Evolutionary conservation across 176 grass and related monocot genomes (phyloP).

Genomic region (Neostapfia colusana): DNA sequence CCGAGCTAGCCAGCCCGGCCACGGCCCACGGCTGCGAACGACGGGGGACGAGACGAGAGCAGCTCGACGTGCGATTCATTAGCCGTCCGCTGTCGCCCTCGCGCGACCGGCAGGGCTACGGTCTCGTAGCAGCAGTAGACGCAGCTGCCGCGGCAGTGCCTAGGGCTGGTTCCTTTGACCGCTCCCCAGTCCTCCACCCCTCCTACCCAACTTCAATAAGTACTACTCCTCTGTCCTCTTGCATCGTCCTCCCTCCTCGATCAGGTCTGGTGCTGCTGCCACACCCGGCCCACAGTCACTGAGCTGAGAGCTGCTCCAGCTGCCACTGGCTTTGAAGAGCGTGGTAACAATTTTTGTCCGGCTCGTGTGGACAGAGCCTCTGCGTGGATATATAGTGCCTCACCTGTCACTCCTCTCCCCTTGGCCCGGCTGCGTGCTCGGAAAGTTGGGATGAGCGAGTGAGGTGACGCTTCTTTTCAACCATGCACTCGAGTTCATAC

Average conservation of each 20-base stretch:
- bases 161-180: constrained; percentile 31
- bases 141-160: constrained; percentile 6
- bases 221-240: neutral
- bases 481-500: neutral
- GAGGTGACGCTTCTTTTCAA: neutral
- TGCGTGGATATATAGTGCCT: neutral
- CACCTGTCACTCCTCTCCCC: constrained; percentile 15
- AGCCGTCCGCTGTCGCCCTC: constrained; percentile 6
- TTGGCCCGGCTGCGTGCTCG: neutral
- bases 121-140: constrained; percentile 11
- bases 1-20: neutral
- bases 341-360: constrained; percentile 37
- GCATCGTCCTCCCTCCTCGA: neutral
- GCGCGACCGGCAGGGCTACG: constrained; percentile 10
- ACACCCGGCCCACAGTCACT: too few relatives aligned
- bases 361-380: constrained; percentile 21
- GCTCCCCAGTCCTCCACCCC: neutral
- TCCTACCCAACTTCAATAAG: neutral
- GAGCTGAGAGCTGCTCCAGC: neutral
- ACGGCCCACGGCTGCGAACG: too few relatives aligned
- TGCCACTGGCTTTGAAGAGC: neutral
- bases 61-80: constrained; percentile 35
- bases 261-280: neutral
- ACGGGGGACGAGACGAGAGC: neutral
- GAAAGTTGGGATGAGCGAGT: neutral